Evolutionary conservation across 148 eudicot genomes (phyloP).

Genomic region (Hydrangea macrophylla): DNA sequence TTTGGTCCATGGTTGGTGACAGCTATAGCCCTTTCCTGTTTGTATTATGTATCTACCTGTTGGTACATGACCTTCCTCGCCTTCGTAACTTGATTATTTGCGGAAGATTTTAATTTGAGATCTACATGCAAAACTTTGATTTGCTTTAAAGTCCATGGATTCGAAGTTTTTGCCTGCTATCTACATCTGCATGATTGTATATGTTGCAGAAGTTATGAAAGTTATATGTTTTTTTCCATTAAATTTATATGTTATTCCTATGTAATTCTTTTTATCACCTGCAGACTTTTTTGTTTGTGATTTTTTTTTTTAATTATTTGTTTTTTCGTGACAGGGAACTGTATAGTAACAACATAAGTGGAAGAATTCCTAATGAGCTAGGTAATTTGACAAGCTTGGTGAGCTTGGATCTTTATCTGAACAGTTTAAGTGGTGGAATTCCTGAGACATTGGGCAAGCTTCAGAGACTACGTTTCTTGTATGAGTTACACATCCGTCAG

Average conservation of each 20-base stretch:
- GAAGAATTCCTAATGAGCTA: constrained; percentile 62
- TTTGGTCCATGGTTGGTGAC: background rate
- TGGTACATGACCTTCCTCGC: background rate
- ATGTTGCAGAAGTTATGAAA: background rate
- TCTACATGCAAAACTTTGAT: background rate
- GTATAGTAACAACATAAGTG: constrained; percentile 74
- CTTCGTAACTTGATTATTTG: background rate
- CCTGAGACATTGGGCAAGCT: constrained; percentile 74
- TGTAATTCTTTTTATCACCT: background rate
- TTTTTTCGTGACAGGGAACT: constrained; percentile 67
- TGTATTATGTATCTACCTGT: background rate
- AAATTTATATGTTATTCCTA: background rate
- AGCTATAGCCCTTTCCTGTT: background rate
- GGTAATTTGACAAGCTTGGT: constrained; percentile 78
- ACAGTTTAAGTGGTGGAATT: constrained; percentile 57
- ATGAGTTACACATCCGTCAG: constrained; percentile 30
- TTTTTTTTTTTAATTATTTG: background rate
- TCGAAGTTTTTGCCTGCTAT: background rate
- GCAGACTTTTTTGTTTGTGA: background rate
- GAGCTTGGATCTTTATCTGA: constrained; percentile 88
- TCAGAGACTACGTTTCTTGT: constrained; percentile 66
- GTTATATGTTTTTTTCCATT: background rate
- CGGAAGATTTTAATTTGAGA: background rate
- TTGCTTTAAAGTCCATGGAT: background rate
- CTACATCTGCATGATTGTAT: constrained; percentile 9